phyloP scores from a whole-genome alignment of 805 yeast genomes.

The Candida tibetensis region DNA sequence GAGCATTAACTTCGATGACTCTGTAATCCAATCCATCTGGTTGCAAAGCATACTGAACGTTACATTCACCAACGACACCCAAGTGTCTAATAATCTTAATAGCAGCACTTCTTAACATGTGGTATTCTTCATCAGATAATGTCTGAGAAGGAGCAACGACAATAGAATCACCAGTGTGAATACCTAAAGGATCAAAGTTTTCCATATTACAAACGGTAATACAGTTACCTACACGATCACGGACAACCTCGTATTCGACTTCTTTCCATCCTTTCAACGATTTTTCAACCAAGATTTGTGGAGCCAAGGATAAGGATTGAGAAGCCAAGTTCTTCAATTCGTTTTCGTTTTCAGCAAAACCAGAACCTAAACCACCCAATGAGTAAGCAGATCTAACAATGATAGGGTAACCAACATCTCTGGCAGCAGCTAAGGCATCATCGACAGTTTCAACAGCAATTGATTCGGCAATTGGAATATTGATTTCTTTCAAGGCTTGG shows the following conservation, averaged over 20 bases:
- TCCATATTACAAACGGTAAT: constrained; percentile 99
- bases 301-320: constrained; percentile 84
- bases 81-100: constrained; percentile 95
- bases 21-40: constrained; percentile 95
- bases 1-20: constrained; percentile 96
- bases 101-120: constrained; percentile 97
- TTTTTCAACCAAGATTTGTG: constrained; percentile 94
- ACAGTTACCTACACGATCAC: constrained; percentile 95
- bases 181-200: constrained; percentile 96
- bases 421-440: constrained; percentile 91
- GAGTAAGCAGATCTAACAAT: constrained; percentile 98
- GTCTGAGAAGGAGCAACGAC: constrained; percentile 99
- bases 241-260: constrained; percentile 96
- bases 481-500: constrained; percentile 88
- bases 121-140: constrained; percentile 93
- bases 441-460: constrained; percentile 93
- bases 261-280: constrained; percentile 99
- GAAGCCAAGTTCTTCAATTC: constrained; percentile 87
- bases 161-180: constrained; percentile 98
- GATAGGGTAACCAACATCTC: constrained; percentile 85
- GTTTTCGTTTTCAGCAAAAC: constrained; percentile 80
- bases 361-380: constrained; percentile 96
- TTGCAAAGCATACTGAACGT: constrained; percentile 93
- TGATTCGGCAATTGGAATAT: constrained; percentile 96
- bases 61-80: constrained; percentile 99